Percentiles rank a stretch among this genome's conserved stretches.
Evolutionary conservation across 169 alveolate species (phyloP).

Genomic region (Toxoplasma gondii): DNA sequence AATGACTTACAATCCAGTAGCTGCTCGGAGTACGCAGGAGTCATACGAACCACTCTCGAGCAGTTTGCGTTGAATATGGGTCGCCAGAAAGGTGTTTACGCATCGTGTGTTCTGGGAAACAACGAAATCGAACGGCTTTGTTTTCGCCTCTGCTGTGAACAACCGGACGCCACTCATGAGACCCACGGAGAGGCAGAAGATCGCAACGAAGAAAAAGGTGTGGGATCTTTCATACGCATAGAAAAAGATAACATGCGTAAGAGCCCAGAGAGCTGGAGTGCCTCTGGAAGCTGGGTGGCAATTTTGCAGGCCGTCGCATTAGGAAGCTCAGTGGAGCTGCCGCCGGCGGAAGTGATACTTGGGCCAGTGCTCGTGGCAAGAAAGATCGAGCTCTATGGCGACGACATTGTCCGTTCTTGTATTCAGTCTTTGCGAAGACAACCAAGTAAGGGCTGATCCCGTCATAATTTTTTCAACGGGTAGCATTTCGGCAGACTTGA

Average conservation of each 20-base stretch:
- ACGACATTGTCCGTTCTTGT: background rate
- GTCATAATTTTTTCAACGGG: no score
- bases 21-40: background rate
- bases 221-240: background rate
- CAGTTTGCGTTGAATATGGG: background rate
- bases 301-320: background rate
- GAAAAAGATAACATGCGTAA: no score
- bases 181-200: background rate
- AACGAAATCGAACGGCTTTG: background rate
- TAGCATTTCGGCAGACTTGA: no score
- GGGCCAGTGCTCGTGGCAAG: conserved; percentile 10
- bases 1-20: background rate
- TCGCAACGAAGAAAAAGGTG: background rate
- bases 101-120: background rate
- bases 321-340: background rate
- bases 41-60: background rate
- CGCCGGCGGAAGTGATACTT: background rate
- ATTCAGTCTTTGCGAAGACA: background rate
- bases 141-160: background rate
- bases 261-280: background rate
- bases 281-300: background rate
- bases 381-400: conserved; percentile 22
- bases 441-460: no score
- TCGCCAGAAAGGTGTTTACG: conserved; percentile 14
- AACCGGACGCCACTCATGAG: background rate